A percentile compares a stretch with the other conserved stretches of the same genome.
These are phyloP conservation scores for Apiospora kogelbergensis DNA, from an alignment of 2,329 filamentous ascomycete species.

Conservation along the genomic window DNA sequence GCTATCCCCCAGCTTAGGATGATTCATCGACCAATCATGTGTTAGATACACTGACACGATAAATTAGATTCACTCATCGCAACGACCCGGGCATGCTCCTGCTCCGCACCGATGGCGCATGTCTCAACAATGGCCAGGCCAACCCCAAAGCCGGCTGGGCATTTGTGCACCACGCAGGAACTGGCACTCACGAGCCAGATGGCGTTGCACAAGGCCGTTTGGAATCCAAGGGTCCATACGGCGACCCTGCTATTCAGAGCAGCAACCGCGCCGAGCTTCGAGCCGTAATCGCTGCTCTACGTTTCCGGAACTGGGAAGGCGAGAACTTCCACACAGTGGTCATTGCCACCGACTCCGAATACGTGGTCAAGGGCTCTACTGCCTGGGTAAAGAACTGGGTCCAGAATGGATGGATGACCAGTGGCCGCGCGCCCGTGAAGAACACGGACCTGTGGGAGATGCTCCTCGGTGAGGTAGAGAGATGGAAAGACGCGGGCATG, in stretches of 20 bases:
- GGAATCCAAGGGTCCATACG: conserved; percentile 43
- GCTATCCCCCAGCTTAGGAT: neutral
- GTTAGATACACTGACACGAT: neutral
- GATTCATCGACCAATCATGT: neutral
- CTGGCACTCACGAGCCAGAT: conserved; percentile 14
- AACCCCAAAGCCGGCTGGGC: conserved; percentile 41
- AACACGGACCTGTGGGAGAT: conserved; percentile 54
- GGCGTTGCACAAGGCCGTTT: conserved; percentile 32
- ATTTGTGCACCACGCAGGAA: conserved; percentile 26
- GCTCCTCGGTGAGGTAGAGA: conserved; percentile 42
- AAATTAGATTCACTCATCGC: conserved; percentile 27
- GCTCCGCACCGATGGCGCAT: conserved; percentile 47
- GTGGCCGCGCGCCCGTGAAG: conserved; percentile 35
- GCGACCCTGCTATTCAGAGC: conserved; percentile 36
- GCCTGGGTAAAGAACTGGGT: conserved; percentile 44
- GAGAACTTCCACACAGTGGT: conserved; percentile 43
- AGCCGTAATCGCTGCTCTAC: conserved; percentile 50
- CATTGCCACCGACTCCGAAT: conserved; percentile 55
- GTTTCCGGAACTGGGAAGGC: conserved; percentile 41
- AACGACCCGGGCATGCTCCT: conserved; percentile 33
- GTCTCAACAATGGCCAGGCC: conserved; percentile 39
- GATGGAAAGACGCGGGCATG: conserved; percentile 27
- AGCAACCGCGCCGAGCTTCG: conserved; percentile 58
- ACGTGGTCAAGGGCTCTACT: conserved; percentile 36
- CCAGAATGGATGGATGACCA: conserved; percentile 43